Percentiles rank a stretch among this genome's conserved stretches.
phyloP scores from a whole-genome alignment of 108 stramenopile genomes.

The Craspedostauros australis region DNA sequence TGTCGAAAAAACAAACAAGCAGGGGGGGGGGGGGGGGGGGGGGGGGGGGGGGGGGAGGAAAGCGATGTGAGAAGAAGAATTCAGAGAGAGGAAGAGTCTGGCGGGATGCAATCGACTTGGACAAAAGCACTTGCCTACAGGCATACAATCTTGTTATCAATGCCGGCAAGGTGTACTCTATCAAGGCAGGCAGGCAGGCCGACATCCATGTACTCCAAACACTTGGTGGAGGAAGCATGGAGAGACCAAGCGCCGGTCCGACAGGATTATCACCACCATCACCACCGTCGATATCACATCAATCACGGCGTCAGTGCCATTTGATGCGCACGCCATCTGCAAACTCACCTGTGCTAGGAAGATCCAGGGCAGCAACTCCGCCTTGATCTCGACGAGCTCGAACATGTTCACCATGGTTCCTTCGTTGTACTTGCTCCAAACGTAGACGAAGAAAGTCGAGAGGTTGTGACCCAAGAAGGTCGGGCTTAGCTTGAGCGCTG shows the following conservation, averaged over 20 bases:
- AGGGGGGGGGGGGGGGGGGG: neutral
- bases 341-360: conserved; percentile 71
- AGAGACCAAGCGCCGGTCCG: no score
- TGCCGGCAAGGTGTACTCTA: neutral
- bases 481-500: conserved; percentile 59
- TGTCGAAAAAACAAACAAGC: conserved; percentile 17
- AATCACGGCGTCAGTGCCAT: neutral
- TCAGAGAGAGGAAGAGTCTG: no score
- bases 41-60: neutral
- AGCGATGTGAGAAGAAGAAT: conserved; percentile 1
- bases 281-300: neutral
- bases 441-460: conserved; percentile 89
- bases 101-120: no score
- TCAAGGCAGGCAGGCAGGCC: neutral
- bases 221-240: neutral
- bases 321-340: neutral
- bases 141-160: neutral
- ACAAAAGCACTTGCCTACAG: no score
- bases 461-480: conserved; percentile 91
- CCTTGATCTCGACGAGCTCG: conserved; percentile 81
- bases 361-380: conserved; percentile 84
- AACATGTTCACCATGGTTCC: conserved; percentile 92
- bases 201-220: no score
- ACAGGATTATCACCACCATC: no score
- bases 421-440: conserved; percentile 93